These are phyloP conservation scores for Pseudogymnoascus sp. DNA, from an alignment of 2,329 filamentous ascomycete genomes.

Conservation along the genomic window DNA sequence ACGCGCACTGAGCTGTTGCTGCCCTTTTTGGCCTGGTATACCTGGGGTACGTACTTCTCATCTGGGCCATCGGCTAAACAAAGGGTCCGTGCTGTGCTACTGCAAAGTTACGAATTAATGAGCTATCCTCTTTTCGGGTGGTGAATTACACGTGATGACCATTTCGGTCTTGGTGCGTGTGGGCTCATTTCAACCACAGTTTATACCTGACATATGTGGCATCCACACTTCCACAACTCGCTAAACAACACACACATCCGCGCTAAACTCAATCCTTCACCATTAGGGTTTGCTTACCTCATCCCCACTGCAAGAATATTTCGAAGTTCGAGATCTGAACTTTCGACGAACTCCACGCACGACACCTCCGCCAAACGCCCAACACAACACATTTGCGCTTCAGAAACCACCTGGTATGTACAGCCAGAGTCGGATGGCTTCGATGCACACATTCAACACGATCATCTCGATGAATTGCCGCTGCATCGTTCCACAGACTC, in stretches of 20 bases:
- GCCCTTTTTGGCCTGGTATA: not conserved
- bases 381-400: slow-evolving; percentile 10
- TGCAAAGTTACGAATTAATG: not conserved
- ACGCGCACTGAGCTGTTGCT: slow-evolving; percentile 1
- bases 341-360: slow-evolving; percentile 3
- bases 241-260: not conserved
- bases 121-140: not conserved
- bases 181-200: not conserved
- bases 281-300: slow-evolving; percentile 9
- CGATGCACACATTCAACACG: not conserved
- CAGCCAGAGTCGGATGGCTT: slow-evolving; percentile 7
- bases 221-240: not conserved
- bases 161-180: not conserved
- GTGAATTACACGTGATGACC: not conserved
- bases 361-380: slow-evolving; percentile 10
- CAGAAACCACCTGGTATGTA: slow-evolving; percentile 11
- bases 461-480: slow-evolving; percentile 5
- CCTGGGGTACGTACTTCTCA: not conserved
- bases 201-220: not conserved
- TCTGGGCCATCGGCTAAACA: slow-evolving; percentile 5
- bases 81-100: not conserved
- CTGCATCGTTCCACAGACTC: not conserved
- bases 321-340: slow-evolving; percentile 8
- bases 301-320: slow-evolving; percentile 11
- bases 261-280: slow-evolving; percentile 1